These are phyloP conservation scores for Polysphondylium violaceum DNA, from an alignment of 78 protist genomes.

Conservation along the genomic window DNA sequence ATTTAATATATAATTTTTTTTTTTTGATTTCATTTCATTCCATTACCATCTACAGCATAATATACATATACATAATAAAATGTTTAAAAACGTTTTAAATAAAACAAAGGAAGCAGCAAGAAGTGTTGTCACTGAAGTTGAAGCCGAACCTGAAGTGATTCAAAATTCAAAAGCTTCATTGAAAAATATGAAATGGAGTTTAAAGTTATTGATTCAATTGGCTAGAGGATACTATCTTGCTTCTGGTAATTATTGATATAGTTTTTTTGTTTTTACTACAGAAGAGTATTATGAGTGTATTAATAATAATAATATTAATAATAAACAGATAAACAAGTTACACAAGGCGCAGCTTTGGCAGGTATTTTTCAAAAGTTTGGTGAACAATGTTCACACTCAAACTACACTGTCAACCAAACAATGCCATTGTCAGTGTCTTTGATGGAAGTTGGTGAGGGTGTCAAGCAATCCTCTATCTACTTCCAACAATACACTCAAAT, in stretches of 20 bases:
- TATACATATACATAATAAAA: not conserved
- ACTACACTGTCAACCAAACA: constrained; percentile 57
- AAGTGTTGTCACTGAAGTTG: not conserved
- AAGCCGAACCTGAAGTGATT: constrained; percentile 28
- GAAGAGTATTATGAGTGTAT: not conserved
- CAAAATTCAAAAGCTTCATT: constrained; percentile 19
- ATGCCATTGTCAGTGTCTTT: constrained; percentile 69
- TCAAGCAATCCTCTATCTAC: constrained; percentile 12
- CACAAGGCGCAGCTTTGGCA: constrained; percentile 52
- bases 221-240: constrained; percentile 24
- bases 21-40: not conserved
- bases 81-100: constrained; percentile 43
- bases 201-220: constrained; percentile 60
- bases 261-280: not conserved
- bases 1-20: not conserved
- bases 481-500: constrained; percentile 71
- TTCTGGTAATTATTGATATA: constrained; percentile 27
- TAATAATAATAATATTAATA: not conserved
- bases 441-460: constrained; percentile 51
- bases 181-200: constrained; percentile 73
- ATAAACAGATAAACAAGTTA: constrained; percentile 56
- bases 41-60: not conserved
- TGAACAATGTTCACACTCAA: constrained; percentile 66
- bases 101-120: constrained; percentile 64
- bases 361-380: constrained; percentile 24